Conservation (phyloP, 179 eudicot species). For the Kewa caespitosa region DNA sequence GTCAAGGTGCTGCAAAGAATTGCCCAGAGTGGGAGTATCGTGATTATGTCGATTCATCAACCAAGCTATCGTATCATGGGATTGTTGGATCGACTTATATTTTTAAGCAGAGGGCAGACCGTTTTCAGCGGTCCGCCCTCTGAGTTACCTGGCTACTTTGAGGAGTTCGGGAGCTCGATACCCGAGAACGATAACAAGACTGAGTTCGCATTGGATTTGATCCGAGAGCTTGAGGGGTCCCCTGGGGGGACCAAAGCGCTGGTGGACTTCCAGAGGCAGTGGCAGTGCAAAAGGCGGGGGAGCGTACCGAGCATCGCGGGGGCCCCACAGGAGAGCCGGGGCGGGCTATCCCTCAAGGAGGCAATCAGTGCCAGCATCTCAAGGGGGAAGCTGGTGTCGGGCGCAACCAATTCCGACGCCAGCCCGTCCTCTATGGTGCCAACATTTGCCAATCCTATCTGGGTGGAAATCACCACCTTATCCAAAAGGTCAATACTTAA, state of each 20-base stretch:
- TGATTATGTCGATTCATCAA: constrained; percentile 52
- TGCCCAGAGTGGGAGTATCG: constrained; percentile 57
- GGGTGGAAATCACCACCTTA: constrained; percentile 43
- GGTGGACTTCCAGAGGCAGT: constrained; percentile 50
- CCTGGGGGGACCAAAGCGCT: constrained; percentile 43
- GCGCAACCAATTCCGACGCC: constrained; percentile 35
- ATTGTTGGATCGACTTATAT: constrained; percentile 42
- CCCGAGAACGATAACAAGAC: constrained; percentile 60
- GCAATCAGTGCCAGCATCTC: constrained; percentile 65
- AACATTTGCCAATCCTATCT: constrained; percentile 52
- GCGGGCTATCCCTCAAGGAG: constrained; percentile 50
- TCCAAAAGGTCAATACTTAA: constrained; percentile 48
- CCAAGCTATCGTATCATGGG: constrained; percentile 54
- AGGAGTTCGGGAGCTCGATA: constrained; percentile 52
- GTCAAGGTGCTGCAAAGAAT: constrained; percentile 57
- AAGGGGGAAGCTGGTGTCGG: constrained; percentile 60
- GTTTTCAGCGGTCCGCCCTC: constrained; percentile 56
- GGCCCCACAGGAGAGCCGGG: constrained; percentile 31
- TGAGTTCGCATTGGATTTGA: constrained; percentile 53
- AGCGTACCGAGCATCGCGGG: constrained; percentile 20
- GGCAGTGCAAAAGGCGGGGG: constrained; percentile 30
- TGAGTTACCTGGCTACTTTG: constrained; percentile 39
- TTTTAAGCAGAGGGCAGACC: constrained; percentile 53
- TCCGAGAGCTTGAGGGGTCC: constrained; percentile 56
- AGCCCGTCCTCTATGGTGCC: constrained; percentile 40